These are phyloP conservation scores for Larix kaempferi DNA, from an alignment of 75 land plant species.

Conservation along the genomic window DNA sequence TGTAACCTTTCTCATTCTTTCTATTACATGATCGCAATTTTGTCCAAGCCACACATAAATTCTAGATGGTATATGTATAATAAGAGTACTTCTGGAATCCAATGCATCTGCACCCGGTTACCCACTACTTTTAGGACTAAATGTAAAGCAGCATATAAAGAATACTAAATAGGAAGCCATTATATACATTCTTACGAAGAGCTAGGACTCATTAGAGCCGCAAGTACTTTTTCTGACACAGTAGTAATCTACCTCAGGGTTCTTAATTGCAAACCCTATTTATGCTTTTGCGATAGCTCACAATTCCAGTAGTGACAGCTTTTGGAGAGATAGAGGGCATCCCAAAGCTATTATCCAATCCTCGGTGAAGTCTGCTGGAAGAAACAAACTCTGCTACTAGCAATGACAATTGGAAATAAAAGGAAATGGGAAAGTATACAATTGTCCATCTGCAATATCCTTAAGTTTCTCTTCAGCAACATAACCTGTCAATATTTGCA, in stretches of 20 bases:
- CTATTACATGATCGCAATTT: conserved; percentile 30
- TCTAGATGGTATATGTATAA: conserved; percentile 29
- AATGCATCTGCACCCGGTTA: conserved; percentile 19
- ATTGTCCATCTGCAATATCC: conserved; percentile 16
- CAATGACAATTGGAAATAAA: no score
- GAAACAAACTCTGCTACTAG: no score
- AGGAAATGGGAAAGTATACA: no score
- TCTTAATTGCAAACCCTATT: conserved; percentile 35
- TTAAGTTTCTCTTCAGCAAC: conserved; percentile 51
- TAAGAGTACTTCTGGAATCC: conserved; percentile 53
- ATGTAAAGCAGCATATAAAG: conserved; percentile 48
- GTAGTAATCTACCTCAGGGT: conserved; percentile 27
- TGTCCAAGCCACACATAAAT: conserved; percentile 47
- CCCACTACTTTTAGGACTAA: conserved; percentile 42
- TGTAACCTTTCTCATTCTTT: conserved; percentile 19
- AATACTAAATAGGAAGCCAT: conserved; percentile 48
- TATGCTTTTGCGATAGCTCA: conserved; percentile 43
- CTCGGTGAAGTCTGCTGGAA: background rate
- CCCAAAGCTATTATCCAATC: conserved; percentile 39
- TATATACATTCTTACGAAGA: conserved; percentile 27
- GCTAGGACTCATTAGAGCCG: conserved; percentile 22
- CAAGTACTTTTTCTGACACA: conserved; percentile 36
- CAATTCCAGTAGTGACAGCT: conserved; percentile 1
- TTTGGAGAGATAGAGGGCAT: conserved; percentile 18
- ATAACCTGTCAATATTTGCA: conserved; percentile 23